Evolutionary conservation across 2,329 filamentous ascomycete species (phyloP).

Genomic region (Alternaria angustiovoidea): DNA sequence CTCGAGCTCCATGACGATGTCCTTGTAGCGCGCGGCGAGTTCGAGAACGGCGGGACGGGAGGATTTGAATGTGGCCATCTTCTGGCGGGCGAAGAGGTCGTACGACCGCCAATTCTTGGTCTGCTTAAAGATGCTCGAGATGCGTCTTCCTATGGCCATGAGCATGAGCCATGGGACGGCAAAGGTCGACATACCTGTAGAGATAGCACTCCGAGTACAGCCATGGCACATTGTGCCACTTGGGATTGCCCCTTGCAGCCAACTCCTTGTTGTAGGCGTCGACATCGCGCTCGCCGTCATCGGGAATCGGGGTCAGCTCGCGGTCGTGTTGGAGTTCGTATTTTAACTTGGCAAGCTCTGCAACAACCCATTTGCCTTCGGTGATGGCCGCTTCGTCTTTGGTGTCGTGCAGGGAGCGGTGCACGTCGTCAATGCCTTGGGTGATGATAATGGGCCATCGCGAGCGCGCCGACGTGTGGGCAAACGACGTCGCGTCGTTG

Average conservation of each 20-base stretch:
- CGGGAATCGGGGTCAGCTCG: conserved; percentile 74
- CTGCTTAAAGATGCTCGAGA: conserved; percentile 78
- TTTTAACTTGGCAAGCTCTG: conserved; percentile 82
- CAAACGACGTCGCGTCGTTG: conserved; percentile 85
- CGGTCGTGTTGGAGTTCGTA: conserved; percentile 95
- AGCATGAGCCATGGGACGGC: not conserved
- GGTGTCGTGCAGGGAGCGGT: conserved; percentile 71
- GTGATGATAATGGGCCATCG: conserved; percentile 96
- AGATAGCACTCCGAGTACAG: conserved; percentile 94
- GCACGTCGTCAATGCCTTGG: conserved; percentile 91
- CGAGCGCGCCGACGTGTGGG: conserved; percentile 81
- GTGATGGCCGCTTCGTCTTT: conserved; percentile 70
- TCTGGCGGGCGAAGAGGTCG: conserved; percentile 88
- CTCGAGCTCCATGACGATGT: conserved; percentile 73
- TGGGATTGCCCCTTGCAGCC: conserved; percentile 72
- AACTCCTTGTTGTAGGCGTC: conserved; percentile 86
- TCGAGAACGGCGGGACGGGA: conserved; percentile 87
- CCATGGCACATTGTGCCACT: conserved; percentile 89
- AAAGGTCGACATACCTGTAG: conserved; percentile 67
- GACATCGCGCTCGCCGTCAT: conserved; percentile 81
- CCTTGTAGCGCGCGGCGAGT: conserved; percentile 78
- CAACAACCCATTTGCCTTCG: conserved; percentile 88
- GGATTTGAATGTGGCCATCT: conserved; percentile 89
- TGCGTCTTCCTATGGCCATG: conserved; percentile 66
- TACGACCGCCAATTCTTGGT: conserved; percentile 87